A percentile compares a stretch with the other conserved stretches of the same genome.
Conservation (phyloP, 2,329 filamentous ascomycete genomes). For the Diaporthe sp. region DNA sequence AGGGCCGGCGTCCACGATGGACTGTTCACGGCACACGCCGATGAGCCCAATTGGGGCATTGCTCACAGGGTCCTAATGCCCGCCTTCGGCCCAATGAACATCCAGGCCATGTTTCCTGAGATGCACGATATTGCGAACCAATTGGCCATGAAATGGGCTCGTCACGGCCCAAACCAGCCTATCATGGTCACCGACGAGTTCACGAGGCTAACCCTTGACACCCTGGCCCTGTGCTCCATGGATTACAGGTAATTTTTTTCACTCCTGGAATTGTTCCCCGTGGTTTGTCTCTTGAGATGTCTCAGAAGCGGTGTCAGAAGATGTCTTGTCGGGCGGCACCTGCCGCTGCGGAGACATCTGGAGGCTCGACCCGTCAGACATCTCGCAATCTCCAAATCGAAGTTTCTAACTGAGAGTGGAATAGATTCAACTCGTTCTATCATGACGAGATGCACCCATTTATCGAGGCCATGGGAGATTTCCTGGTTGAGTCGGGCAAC, state of each 20-base stretch:
- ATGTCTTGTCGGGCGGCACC: neutral
- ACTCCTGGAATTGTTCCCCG: neutral
- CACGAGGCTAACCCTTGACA: slow-evolving; percentile 80
- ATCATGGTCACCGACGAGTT: slow-evolving; percentile 77
- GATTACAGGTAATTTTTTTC: slow-evolving; percentile 63
- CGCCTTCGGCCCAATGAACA: slow-evolving; percentile 78
- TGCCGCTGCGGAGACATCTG: neutral
- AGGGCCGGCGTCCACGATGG: slow-evolving; percentile 73
- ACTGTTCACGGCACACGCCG: slow-evolving; percentile 67
- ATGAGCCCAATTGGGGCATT: slow-evolving; percentile 75
- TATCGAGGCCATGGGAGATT: slow-evolving; percentile 75
- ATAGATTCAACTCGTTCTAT: slow-evolving; percentile 79
- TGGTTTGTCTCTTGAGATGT: neutral
- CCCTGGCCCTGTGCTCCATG: slow-evolving; percentile 80
- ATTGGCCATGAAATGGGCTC: slow-evolving; percentile 77
- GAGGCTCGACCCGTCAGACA: neutral
- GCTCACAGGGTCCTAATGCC: slow-evolving; percentile 77
- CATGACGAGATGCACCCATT: slow-evolving; percentile 78
- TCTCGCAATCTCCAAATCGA: neutral
- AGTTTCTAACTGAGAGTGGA: neutral
- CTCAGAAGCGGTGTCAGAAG: neutral
- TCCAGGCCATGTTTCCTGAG: slow-evolving; percentile 77
- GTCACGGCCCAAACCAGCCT: slow-evolving; percentile 68
- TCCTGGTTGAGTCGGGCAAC: slow-evolving; percentile 69
- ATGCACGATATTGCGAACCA: slow-evolving; percentile 79